phyloP scores from a whole-genome alignment of 768 basidiomycete genomes.

The Russula sp. region DNA sequence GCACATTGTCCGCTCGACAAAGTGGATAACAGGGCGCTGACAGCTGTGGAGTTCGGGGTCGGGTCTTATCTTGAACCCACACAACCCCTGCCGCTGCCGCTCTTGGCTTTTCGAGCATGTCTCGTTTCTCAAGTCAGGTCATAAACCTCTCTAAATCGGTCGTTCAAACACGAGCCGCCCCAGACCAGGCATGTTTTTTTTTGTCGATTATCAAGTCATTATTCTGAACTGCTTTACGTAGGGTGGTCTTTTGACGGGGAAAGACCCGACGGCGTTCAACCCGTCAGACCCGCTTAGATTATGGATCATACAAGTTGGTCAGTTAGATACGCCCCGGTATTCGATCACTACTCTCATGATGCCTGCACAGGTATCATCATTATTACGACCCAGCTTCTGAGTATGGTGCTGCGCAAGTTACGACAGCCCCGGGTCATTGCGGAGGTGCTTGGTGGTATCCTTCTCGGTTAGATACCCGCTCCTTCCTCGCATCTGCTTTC shows the following conservation, averaged over 20 bases:
- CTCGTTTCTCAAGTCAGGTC: slow-evolving; percentile 6
- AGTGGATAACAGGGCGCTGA: too few relatives aligned
- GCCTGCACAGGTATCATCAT: slow-evolving; percentile 65
- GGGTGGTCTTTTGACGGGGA: slow-evolving; percentile 71
- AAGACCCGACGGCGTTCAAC: slow-evolving; percentile 64
- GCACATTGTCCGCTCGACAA: too few relatives aligned
- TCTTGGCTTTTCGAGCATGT: slow-evolving; percentile 9
- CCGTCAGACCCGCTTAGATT: slow-evolving; percentile 60
- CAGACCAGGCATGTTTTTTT: slow-evolving; percentile 17
- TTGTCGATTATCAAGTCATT: neutral
- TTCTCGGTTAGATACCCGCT: slow-evolving; percentile 48
- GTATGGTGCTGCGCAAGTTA: slow-evolving; percentile 61
- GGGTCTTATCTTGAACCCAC: neutral
- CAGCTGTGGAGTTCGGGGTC: neutral
- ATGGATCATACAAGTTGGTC: slow-evolving; percentile 77
- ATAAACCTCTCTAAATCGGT: neutral
- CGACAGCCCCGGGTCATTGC: slow-evolving; percentile 83
- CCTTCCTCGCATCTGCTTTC: neutral
- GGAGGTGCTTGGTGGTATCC: slow-evolving; percentile 81
- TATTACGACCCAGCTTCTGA: slow-evolving; percentile 66
- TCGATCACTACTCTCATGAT: neutral
- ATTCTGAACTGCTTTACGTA: slow-evolving; percentile 23
- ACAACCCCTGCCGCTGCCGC: neutral
- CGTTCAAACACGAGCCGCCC: slow-evolving; percentile 7
- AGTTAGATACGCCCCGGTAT: slow-evolving; percentile 20